These are phyloP conservation scores for Ogataea trehaloabstinens DNA, from an alignment of 805 yeast genomes.

Conservation along the genomic window DNA sequence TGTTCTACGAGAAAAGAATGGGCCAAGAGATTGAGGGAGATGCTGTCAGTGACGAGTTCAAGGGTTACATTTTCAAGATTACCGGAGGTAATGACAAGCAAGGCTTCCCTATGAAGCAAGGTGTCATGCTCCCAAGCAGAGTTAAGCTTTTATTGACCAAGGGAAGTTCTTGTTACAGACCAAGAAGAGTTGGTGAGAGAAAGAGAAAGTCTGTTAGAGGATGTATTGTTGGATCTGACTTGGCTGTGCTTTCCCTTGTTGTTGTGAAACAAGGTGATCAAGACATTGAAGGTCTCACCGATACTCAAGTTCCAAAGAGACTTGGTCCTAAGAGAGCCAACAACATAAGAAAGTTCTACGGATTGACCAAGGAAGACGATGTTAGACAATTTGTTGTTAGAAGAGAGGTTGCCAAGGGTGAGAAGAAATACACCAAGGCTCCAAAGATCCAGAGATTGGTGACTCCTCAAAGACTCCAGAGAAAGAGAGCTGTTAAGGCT, in stretches of 20 bases:
- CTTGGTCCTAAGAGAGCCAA: slow-evolving; percentile 99
- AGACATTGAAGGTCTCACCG: slow-evolving; percentile 95
- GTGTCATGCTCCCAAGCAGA: slow-evolving; percentile 99
- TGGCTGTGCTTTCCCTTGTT: slow-evolving; percentile 91
- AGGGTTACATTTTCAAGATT: slow-evolving; percentile 98
- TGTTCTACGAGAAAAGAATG: slow-evolving; percentile 98
- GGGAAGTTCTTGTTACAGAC: slow-evolving; percentile 99
- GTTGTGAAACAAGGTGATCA: slow-evolving; percentile 96
- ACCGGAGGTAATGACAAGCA: slow-evolving; percentile 99
- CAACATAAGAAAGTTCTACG: slow-evolving; percentile 99
- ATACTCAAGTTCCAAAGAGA: slow-evolving; percentile 94
- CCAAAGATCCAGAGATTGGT: slow-evolving; percentile 99
- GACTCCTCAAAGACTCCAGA: slow-evolving; percentile 98
- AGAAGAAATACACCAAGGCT: slow-evolving; percentile 98
- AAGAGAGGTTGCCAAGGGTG: slow-evolving; percentile 98
- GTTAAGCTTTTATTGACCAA: slow-evolving; percentile 91
- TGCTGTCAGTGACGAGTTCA: slow-evolving; percentile 97
- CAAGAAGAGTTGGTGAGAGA: slow-evolving; percentile 99
- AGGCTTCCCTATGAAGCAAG: slow-evolving; percentile 99
- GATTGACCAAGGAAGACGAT: slow-evolving; percentile 92
- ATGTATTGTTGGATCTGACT: slow-evolving; percentile 96
- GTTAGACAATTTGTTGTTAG: slow-evolving; percentile 91
- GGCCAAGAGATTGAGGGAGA: slow-evolving; percentile 99
- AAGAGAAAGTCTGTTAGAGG: slow-evolving; percentile 99
- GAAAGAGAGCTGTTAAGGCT: slow-evolving; percentile 96